Evolutionary conservation across 2,329 filamentous ascomycete species (phyloP), one percentile per base, ranked within the genome.

Genomic region (Chaetomium globosum): DNA sequence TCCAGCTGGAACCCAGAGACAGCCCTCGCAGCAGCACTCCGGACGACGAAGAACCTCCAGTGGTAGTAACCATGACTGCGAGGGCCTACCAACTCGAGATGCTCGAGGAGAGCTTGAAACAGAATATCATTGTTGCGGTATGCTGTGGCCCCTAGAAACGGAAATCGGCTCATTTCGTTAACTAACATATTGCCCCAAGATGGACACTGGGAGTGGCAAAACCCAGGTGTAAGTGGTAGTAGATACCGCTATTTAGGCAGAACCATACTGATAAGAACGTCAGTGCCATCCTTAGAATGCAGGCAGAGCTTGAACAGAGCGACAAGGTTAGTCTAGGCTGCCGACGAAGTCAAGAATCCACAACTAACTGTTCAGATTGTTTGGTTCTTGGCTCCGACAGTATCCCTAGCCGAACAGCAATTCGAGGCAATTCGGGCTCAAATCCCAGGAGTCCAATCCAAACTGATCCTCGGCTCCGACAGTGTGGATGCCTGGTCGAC

Each of bases 141-240:
- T 46, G 70, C 30, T n/a, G 2, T 30, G 19, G 3, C 3, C 26
- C 21, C 26, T 9, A 12, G 16, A 26, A 8, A 4, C 33, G 2
- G 26, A 36, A 21, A 19, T 26, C 19, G 16, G 3, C 12, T 10
- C 10, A 13, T 23, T 58, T 9, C 19, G 21, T 59, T 71, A 48
- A 69, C 61, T 71, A 48, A 69, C 51, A 12, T 12, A 21, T 5
- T 57, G 9, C 7, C 13, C 59, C 64, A 63, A 90, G 89, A 93
- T 93, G 90, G 89, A 91, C 67, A 93, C 90, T 0, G 90, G 90
- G 1, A 91, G 85, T 68, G 90, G 90, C 2, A 93, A 93, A 75
- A 93, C 90, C 3, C 87, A 89, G 69, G 85, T 93, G 89, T 91
- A 82, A 77, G 83, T 76, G 19, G 48, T 65, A 30, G 6, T 46